Evolutionary conservation across 805 yeast genomes (phyloP).

Genomic region (Henningerozyma blattae): DNA sequence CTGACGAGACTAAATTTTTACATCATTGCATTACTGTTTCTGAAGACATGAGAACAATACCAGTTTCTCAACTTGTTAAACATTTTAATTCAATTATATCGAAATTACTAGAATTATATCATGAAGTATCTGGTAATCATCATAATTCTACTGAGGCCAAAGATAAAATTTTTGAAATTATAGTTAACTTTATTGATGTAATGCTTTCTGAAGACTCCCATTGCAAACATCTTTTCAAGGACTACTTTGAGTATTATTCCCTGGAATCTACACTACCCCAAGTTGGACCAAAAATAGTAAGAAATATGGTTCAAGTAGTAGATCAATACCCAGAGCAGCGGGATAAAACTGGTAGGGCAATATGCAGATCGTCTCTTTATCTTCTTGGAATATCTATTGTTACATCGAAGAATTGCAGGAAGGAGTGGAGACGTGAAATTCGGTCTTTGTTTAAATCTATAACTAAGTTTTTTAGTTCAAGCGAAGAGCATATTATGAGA

Average conservation of each 20-base stretch:
- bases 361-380: not conserved
- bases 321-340: not conserved
- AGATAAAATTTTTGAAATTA: not conserved
- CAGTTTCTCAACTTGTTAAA: conserved; percentile 41
- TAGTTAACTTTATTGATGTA: not conserved
- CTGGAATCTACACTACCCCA: not conserved
- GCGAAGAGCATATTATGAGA: no score
- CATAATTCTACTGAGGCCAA: not conserved
- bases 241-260: no score
- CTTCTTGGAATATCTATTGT: conserved; percentile 20
- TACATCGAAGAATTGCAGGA: conserved; percentile 11
- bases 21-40: conserved; percentile 36
- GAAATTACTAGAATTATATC: conserved; percentile 27
- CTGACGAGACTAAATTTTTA: conserved; percentile 21
- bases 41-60: conserved; percentile 39
- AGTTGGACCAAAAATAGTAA: not conserved
- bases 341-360: not conserved
- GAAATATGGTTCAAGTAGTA: not conserved
- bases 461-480: no score
- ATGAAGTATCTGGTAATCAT: not conserved
- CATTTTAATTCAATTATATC: conserved; percentile 46
- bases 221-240: not conserved
- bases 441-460: conserved; percentile 23
- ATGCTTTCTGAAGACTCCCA: not conserved
- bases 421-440: conserved; percentile 16